These are phyloP conservation scores for Phtheirospermum japonicum DNA, from an alignment of 257 asterid genomes.

Conservation along the genomic window DNA sequence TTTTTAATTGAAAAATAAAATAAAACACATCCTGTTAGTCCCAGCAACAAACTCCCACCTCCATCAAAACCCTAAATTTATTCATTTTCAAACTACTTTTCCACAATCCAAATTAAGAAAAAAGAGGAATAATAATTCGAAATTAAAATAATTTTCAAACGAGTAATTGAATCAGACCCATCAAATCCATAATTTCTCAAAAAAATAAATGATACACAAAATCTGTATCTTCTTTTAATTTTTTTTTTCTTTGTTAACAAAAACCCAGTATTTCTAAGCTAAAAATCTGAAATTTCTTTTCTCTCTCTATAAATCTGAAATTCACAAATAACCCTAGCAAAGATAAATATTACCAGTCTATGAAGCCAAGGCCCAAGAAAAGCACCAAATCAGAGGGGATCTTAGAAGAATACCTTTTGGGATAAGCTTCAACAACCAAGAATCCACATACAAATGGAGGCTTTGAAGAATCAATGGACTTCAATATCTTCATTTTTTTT, in stretches of 20 bases:
- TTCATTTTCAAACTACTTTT: slow-evolving; percentile 9
- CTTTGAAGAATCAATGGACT: slow-evolving; percentile 54
- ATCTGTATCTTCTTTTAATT: not conserved
- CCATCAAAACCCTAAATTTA: slow-evolving; percentile 39
- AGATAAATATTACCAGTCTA: slow-evolving; percentile 72
- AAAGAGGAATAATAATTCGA: not conserved
- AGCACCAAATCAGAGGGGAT: slow-evolving; percentile 95
- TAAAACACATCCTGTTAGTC: slow-evolving; percentile 32
- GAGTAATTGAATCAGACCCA: slow-evolving; percentile 42
- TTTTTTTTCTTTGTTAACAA: no score
- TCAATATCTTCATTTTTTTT: slow-evolving; percentile 47
- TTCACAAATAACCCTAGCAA: slow-evolving; percentile 8
- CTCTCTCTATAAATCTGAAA: slow-evolving; percentile 18
- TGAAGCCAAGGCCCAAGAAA: slow-evolving; percentile 94
- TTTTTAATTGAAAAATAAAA: slow-evolving; percentile 29
- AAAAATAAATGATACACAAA: no score
- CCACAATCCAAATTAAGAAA: no score
- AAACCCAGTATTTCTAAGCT: no score
- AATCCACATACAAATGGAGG: slow-evolving; percentile 57
- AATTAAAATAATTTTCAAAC: no score
- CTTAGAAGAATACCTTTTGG: slow-evolving; percentile 95
- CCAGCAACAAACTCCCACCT: slow-evolving; percentile 39
- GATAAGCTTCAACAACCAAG: slow-evolving; percentile 89
- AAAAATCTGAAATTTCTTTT: no score
- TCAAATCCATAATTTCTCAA: slow-evolving; percentile 36